A percentile compares a stretch with the other conserved stretches of the same genome.
phyloP scores from a whole-genome alignment of 805 yeast genomes.

The Kodamaea hsintzibuensis region DNA sequence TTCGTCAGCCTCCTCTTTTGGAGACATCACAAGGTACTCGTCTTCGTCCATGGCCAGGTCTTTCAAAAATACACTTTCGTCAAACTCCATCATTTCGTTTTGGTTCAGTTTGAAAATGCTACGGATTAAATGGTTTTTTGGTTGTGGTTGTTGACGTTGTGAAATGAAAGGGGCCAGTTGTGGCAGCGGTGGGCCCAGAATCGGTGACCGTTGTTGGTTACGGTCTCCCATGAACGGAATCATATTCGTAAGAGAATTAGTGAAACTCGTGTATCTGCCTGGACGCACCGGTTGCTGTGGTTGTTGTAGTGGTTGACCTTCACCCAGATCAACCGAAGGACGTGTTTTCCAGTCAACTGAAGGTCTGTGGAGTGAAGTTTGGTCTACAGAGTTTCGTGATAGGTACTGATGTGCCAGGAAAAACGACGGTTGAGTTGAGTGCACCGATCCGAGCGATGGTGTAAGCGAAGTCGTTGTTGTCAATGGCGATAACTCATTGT shows the following conservation, averaged over 20 bases:
- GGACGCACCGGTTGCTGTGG: conserved; percentile 8
- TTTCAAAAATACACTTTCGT: conserved; percentile 4
- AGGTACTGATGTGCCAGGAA: conserved; percentile 45
- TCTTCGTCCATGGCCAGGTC: conserved; percentile 5
- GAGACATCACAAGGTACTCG: conserved; percentile 7
- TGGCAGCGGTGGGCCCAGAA: conserved; percentile 20
- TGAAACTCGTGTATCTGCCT: conserved; percentile 34
- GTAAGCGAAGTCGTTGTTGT: conserved; percentile 46
- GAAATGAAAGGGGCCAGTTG: conserved; percentile 10
- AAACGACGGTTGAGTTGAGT: conserved; percentile 44
- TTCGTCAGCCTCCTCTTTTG: conserved; percentile 7
- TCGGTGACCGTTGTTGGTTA: conserved; percentile 20
- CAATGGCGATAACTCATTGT: conserved; percentile 39
- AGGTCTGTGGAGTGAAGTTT: conserved; percentile 26
- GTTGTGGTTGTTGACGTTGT: conserved; percentile 18
- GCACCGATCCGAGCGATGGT: conserved; percentile 41
- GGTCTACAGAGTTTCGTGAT: conserved; percentile 40
- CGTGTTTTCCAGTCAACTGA: conserved; percentile 35
- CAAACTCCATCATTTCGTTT: neutral
- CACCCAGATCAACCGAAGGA: conserved; percentile 26
- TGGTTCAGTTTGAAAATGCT: conserved; percentile 18
- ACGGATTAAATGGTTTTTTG: conserved; percentile 27
- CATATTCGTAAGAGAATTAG: conserved; percentile 39
- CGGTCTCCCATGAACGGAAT: conserved; percentile 43
- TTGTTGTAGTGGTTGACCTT: neutral